These are phyloP conservation scores for Rhizopogon vesiculosus DNA, from an alignment of 768 basidiomycete genomes.

Conservation along the genomic window DNA sequence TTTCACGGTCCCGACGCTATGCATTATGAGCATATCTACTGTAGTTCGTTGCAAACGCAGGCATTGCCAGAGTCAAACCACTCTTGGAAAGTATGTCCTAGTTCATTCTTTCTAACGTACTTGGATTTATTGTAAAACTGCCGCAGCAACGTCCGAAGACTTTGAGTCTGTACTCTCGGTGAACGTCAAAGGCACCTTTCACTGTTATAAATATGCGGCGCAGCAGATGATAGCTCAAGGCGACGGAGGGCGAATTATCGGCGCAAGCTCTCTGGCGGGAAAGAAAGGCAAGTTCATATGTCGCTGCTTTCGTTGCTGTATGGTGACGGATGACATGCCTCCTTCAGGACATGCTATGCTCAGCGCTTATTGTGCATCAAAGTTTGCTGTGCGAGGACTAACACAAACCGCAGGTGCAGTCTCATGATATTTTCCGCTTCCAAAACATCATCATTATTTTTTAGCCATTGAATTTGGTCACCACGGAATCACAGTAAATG, in stretches of 20 bases:
- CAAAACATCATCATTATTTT: background rate
- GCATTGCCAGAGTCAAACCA: constrained; percentile 6
- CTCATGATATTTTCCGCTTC: background rate
- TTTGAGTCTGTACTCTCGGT: constrained; percentile 29
- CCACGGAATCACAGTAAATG: constrained; percentile 29
- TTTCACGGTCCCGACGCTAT: too few species aligned
- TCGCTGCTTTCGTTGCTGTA: background rate
- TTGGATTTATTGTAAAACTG: background rate
- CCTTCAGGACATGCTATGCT: constrained; percentile 23
- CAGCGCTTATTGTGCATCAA: constrained; percentile 31
- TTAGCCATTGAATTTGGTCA: constrained; percentile 28
- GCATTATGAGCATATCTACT: too few species aligned
- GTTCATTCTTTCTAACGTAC: background rate
- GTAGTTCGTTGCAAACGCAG: constrained; percentile 21
- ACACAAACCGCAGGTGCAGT: constrained; percentile 30
- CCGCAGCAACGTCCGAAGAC: constrained; percentile 27
- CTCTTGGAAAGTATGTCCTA: constrained; percentile 9
- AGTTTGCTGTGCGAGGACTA: constrained; percentile 39
- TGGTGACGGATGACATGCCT: background rate
- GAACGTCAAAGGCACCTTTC: constrained; percentile 36
- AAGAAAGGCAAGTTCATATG: constrained; percentile 16
- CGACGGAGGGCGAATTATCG: constrained; percentile 37
- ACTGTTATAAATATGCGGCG: constrained; percentile 40
- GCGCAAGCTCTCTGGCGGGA: constrained; percentile 33
- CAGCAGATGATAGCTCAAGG: constrained; percentile 41